Evolutionary conservation across 805 yeast species (phyloP).

Genomic region (Starmera dryadoides): DNA sequence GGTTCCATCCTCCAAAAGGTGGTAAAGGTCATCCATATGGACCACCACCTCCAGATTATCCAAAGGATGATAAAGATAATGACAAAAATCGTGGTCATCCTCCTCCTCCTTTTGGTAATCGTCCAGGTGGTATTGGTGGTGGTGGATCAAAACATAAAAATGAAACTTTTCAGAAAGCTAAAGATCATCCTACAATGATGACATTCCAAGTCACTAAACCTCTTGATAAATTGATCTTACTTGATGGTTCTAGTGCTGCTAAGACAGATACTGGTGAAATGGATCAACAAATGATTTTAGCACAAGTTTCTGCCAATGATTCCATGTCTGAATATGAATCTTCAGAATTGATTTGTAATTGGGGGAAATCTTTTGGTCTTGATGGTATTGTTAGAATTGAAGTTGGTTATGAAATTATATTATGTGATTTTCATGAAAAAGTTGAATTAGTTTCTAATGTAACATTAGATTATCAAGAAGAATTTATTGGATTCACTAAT

Average conservation of each 20-base stretch:
- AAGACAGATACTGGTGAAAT: constrained; percentile 49
- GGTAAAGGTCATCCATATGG: constrained; percentile 7
- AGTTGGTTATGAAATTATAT: constrained; percentile 52
- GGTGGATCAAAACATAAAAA: constrained; percentile 4
- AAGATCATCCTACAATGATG: constrained; percentile 22
- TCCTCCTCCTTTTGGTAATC: too few species aligned
- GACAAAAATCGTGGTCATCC: too few species aligned
- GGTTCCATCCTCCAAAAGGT: too few species aligned
- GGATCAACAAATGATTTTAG: constrained; percentile 46
- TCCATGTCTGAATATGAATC: constrained; percentile 34
- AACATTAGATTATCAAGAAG: constrained; percentile 29
- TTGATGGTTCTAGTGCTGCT: constrained; percentile 71
- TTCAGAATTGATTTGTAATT: constrained; percentile 45
- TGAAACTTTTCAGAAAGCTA: background rate
- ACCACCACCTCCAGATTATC: background rate
- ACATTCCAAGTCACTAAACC: constrained; percentile 44
- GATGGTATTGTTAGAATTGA: constrained; percentile 56
- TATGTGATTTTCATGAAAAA: constrained; percentile 47
- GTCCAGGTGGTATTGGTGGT: background rate
- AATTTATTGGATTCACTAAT: constrained; percentile 20
- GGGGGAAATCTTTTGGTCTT: constrained; percentile 42
- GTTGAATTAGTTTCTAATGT: constrained; percentile 39
- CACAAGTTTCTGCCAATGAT: constrained; percentile 24
- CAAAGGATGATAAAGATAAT: background rate
- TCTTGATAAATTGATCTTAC: constrained; percentile 37